These are phyloP conservation scores for Talaromyces sp. DNA, from an alignment of 2,329 filamentous ascomycete genomes.

Conservation along the genomic window DNA sequence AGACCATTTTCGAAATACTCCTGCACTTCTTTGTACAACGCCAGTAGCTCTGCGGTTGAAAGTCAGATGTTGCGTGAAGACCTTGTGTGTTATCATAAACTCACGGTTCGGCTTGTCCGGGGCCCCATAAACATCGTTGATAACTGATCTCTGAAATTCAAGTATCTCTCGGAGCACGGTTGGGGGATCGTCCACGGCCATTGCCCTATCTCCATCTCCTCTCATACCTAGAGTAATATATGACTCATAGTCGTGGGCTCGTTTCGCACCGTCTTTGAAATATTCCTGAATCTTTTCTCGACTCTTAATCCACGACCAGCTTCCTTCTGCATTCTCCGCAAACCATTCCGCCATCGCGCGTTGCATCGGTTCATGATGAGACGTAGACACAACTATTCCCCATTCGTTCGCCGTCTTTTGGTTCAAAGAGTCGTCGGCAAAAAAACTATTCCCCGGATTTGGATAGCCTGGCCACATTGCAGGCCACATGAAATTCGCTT, in stretches of 20 bases:
- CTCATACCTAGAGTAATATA: slow-evolving; percentile 68
- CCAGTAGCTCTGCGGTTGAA: neutral
- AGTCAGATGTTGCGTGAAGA: too few species aligned
- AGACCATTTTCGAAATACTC: slow-evolving; percentile 65
- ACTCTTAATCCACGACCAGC: slow-evolving; percentile 69
- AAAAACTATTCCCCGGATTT: slow-evolving; percentile 58
- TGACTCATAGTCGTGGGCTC: slow-evolving; percentile 63
- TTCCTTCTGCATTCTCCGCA: slow-evolving; percentile 47
- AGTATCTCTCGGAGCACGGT: slow-evolving; percentile 1
- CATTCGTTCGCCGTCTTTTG: slow-evolving; percentile 70
- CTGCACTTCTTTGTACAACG: slow-evolving; percentile 69
- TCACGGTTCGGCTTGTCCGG: neutral
- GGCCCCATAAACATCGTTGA: neutral
- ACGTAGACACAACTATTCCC: slow-evolving; percentile 68
- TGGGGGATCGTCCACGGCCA: slow-evolving; percentile 15
- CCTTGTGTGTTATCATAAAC: neutral
- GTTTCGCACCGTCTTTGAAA: slow-evolving; percentile 63
- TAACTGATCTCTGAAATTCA: neutral
- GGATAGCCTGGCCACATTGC: slow-evolving; percentile 53
- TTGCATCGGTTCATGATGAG: slow-evolving; percentile 70
- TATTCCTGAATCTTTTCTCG: slow-evolving; percentile 65
- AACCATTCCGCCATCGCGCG: slow-evolving; percentile 43
- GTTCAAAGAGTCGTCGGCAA: slow-evolving; percentile 65
- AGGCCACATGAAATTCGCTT: slow-evolving; percentile 74
- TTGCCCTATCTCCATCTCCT: slow-evolving; percentile 63